Evolutionary conservation across 163 green algal genomes (phyloP), one percentile per base, ranked within the genome.

Genomic region (Smithsoniella earleae): DNA sequence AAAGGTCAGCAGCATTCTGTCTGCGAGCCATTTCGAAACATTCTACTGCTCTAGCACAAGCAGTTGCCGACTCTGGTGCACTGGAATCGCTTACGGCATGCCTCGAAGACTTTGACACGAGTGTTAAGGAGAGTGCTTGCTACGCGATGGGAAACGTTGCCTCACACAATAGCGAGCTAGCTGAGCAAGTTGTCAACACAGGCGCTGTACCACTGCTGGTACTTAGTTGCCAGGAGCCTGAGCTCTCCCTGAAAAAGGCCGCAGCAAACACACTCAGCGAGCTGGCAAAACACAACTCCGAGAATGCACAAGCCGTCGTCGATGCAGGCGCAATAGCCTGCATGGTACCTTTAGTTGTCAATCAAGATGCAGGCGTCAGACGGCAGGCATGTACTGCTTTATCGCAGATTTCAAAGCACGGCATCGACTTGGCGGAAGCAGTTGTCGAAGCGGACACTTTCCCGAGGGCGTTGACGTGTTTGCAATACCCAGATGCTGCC

Each of bases 141-240:
- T 96, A 87, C 87, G 87, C 86, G 5, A 80, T 96, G n/a, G 91
- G 89, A 3, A 92, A 94, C 83, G 86, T 94, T 30, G 88, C 87
- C 27, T 81, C 84, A 3, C 91, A 96, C 78, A 91, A 87, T 46
- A 66, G 81, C 3, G 86, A 94, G 62, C 81, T 96, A 36, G 88
- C 90, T 0, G 85, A 91, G 73, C 74, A 88, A 66, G 77, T 87
- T 18, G 79, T 86, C 33, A 81, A 86, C 58, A 89, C 85, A 25
- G 85, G 86, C 2, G 87, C 83, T 6, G 84, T 95, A 49, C 77
- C 81, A 22, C 77, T 89, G 55, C 85, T 96, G 77, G 87, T 96
- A 58, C 74, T 92, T 64, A 95, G 89, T 75, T 22, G 18, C 30
- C 82, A 91, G 80, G 84, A 95, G 83, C 83, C 83, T 6, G 90